phyloP scores from a whole-genome alignment of 345 rosid genomes.

The Physaria fendleri region DNA sequence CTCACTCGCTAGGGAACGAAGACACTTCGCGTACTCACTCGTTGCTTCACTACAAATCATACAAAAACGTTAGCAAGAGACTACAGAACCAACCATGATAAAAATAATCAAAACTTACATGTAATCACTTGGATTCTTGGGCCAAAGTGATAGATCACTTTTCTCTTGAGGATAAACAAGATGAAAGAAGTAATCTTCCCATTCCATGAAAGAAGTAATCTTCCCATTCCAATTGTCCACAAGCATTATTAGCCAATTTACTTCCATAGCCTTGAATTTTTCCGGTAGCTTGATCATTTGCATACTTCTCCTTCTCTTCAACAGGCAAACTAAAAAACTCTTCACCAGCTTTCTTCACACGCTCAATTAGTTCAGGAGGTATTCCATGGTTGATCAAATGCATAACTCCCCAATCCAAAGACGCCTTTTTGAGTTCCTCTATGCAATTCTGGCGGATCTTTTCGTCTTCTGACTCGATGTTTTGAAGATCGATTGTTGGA shows the following conservation, averaged over 20 bases:
- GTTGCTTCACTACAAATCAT: slow-evolving; percentile 54
- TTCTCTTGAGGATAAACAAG: slow-evolving; percentile 75
- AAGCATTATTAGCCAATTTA: slow-evolving; percentile 83
- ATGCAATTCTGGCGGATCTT: slow-evolving; percentile 43
- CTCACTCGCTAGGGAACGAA: slow-evolving; percentile 64
- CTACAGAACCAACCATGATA: neutral
- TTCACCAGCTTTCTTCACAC: slow-evolving; percentile 59
- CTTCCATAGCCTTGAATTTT: slow-evolving; percentile 94
- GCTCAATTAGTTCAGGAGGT: slow-evolving; percentile 44
- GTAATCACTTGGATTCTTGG: slow-evolving; percentile 67
- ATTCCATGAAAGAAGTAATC: slow-evolving; percentile 96
- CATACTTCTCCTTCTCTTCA: slow-evolving; percentile 88
- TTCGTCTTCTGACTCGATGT: slow-evolving; percentile 50
- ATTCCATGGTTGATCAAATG: slow-evolving; percentile 89
- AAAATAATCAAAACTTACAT: slow-evolving; percentile 37
- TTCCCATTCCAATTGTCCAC: slow-evolving; percentile 92
- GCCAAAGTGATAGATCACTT: slow-evolving; percentile 80
- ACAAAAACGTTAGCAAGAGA: neutral
- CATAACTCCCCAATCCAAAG: slow-evolving; percentile 92
- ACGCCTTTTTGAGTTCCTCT: slow-evolving; percentile 49
- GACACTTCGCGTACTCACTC: slow-evolving; percentile 71
- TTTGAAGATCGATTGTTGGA: slow-evolving; percentile 64
- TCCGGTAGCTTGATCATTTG: slow-evolving; percentile 73
- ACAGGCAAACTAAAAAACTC: slow-evolving; percentile 54
- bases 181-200: slow-evolving; percentile 96